A percentile compares a stretch with the other conserved stretches of the same genome.
Conservation (phyloP, 2,329 filamentous ascomycete species). For the Calonectria honghensis region DNA sequence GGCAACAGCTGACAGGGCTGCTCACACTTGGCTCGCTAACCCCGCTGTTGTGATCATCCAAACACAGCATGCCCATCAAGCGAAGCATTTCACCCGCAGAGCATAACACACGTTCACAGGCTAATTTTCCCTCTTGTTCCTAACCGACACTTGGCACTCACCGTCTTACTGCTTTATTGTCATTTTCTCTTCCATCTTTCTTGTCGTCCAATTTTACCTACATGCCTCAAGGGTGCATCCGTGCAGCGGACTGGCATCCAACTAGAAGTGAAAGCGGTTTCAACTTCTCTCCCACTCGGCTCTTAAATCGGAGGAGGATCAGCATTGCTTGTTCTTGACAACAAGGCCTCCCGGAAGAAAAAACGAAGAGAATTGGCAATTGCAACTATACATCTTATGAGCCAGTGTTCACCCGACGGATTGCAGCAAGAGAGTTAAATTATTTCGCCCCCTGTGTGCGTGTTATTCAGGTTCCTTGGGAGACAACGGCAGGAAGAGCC, state of each 20-base stretch:
- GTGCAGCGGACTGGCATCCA: not conserved
- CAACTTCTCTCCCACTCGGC: not conserved
- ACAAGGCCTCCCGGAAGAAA: not conserved
- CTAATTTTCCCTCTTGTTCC: not conserved
- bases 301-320: not conserved
- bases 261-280: not conserved
- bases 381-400: not conserved
- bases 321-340: not conserved
- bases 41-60: constrained; percentile 17
- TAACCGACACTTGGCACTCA: not conserved
- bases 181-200: not conserved
- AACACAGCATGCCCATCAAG: not conserved
- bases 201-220: not conserved
- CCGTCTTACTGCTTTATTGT: not conserved
- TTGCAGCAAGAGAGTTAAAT: not conserved
- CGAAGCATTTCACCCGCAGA: constrained; percentile 12
- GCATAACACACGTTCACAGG: constrained; percentile 17
- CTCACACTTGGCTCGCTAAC: constrained; percentile 15
- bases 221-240: not conserved
- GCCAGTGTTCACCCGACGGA: not conserved
- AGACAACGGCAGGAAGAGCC: constrained; percentile 18
- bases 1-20: constrained; percentile 31
- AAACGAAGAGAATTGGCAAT: not conserved
- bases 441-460: not conserved
- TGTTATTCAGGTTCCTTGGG: not conserved